A percentile compares a stretch with the other conserved stretches of the same genome.
These are phyloP conservation scores for Suillus placidus DNA, from an alignment of 768 basidiomycete genomes.

Conservation along the genomic window DNA sequence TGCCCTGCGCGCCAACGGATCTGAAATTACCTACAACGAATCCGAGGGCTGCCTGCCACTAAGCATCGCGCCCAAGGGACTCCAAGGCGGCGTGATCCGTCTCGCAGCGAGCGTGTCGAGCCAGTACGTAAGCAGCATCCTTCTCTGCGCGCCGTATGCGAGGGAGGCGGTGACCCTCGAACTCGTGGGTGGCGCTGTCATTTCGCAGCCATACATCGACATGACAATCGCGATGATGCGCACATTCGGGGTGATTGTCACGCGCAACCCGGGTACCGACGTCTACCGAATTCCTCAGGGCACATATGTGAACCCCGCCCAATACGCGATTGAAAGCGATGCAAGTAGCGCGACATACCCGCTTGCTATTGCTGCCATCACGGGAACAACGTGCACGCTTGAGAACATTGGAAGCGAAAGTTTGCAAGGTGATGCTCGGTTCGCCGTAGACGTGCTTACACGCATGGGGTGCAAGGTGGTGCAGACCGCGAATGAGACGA, in stretches of 20 bases:
- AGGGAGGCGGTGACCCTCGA: conserved; percentile 80
- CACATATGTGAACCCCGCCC: conserved; percentile 72
- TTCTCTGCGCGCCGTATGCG: conserved; percentile 96
- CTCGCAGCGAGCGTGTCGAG: conserved; percentile 94
- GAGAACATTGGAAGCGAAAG: conserved; percentile 88
- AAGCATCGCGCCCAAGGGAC: conserved; percentile 78
- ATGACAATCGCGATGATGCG: conserved; percentile 99
- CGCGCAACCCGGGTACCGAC: conserved; percentile 67
- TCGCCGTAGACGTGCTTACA: conserved; percentile 90
- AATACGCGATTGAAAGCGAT: conserved; percentile 93
- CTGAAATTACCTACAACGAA: conserved; percentile 77
- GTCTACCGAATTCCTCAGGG: conserved; percentile 87
- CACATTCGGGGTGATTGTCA: conserved; percentile 82
- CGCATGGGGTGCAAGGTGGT: conserved; percentile 93
- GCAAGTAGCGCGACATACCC: conserved; percentile 97
- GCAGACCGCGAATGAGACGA: conserved; percentile 88
- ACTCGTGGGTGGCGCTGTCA: conserved; percentile 91
- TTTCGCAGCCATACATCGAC: conserved; percentile 99
- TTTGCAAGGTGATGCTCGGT: conserved; percentile 95
- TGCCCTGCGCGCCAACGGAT: conserved; percentile 82
- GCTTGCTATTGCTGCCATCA: conserved; percentile 94
- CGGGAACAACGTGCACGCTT: conserved; percentile 95
- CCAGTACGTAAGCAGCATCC: conserved; percentile 97
- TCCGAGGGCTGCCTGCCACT: conserved; percentile 85
- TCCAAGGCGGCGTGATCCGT: conserved; percentile 79